A percentile compares a stretch with the other conserved stretches of the same genome.
phyloP scores from a whole-genome alignment of 768 basidiomycete genomes.

The Cyclocybe aegerita region DNA sequence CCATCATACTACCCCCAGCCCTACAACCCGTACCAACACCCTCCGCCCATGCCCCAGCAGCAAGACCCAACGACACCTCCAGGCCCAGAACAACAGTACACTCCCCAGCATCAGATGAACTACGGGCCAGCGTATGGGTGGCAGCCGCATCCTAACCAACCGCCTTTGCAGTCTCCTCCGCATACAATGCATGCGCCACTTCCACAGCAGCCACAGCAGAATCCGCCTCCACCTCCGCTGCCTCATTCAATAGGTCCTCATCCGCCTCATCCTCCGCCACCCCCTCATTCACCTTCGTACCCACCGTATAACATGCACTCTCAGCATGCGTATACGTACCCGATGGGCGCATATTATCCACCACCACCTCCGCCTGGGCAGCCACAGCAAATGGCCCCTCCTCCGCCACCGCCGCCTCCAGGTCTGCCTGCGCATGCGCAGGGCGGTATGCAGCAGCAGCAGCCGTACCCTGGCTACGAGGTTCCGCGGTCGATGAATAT shows the following conservation, averaged over 20 bases:
- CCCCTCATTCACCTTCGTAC: constrained; percentile 31
- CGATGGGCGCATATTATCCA: constrained; percentile 29
- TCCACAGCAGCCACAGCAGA: constrained; percentile 26
- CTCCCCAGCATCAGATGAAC: constrained; percentile 26
- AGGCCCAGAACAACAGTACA: constrained; percentile 31
- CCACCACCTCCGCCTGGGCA: constrained; percentile 17
- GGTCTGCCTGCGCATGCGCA: constrained; percentile 14
- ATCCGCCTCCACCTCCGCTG: constrained; percentile 21
- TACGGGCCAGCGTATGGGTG: constrained; percentile 38
- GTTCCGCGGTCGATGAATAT: constrained; percentile 9
- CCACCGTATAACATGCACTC: constrained; percentile 32
- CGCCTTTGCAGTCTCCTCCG: constrained; percentile 30
- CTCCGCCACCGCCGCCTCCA: constrained; percentile 23
- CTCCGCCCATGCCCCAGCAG: constrained; percentile 30
- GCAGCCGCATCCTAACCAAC: constrained; percentile 31
- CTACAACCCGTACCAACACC: constrained; percentile 37
- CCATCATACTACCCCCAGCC: constrained; percentile 33
- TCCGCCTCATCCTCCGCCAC: constrained; percentile 24
- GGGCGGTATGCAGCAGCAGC: constrained; percentile 6
- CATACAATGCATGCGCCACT: constrained; percentile 26
- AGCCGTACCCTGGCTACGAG: constrained; percentile 8
- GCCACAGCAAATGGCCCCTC: constrained; percentile 26
- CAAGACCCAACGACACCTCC: constrained; percentile 33
- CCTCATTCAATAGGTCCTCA: constrained; percentile 19
- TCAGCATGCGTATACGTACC: constrained; percentile 28